Evolutionary conservation across 371 early-diverging fungal genomes (phyloP).

Genomic region (Syncephalastrum racemosum): DNA sequence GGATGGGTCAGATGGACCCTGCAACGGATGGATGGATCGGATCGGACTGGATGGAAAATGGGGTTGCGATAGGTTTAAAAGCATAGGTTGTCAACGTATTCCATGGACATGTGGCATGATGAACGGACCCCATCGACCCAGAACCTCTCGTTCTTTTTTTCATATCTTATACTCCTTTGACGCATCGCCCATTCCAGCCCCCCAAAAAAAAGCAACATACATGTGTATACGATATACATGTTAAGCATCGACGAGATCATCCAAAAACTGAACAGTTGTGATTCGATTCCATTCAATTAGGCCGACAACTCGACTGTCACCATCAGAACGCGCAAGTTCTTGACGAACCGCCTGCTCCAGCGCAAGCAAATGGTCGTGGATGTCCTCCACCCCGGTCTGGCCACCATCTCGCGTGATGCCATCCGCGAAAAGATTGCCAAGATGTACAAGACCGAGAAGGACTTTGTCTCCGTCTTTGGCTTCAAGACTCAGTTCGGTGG

Average conservation of each 20-base stretch:
- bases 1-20: not conserved
- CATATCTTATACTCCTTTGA: too few relatives aligned
- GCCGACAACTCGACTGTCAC: slow-evolving; percentile 73
- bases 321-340: slow-evolving; percentile 96
- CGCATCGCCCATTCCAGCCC: not conserved
- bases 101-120: too few relatives aligned
- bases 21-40: slow-evolving; percentile 3
- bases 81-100: not conserved
- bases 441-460: slow-evolving; percentile 95
- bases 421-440: slow-evolving; percentile 94
- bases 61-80: too few relatives aligned
- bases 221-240: not conserved
- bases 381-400: slow-evolving; percentile 92
- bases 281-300: slow-evolving; percentile 15
- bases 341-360: slow-evolving; percentile 97
- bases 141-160: too few relatives aligned
- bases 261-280: too few relatives aligned
- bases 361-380: slow-evolving; percentile 99
- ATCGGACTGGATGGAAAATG: not conserved
- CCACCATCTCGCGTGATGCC: slow-evolving; percentile 92
- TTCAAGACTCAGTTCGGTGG: slow-evolving; percentile 98
- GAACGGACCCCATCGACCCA: too few relatives aligned
- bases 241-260: not conserved
- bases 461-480: slow-evolving; percentile 93
- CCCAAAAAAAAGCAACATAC: slow-evolving; percentile 3